Percentiles rank a stretch among this genome's conserved stretches.
Conservation (phyloP, 108 stramenopile species). For the Pseudonitzschia multistriata region DNA sequence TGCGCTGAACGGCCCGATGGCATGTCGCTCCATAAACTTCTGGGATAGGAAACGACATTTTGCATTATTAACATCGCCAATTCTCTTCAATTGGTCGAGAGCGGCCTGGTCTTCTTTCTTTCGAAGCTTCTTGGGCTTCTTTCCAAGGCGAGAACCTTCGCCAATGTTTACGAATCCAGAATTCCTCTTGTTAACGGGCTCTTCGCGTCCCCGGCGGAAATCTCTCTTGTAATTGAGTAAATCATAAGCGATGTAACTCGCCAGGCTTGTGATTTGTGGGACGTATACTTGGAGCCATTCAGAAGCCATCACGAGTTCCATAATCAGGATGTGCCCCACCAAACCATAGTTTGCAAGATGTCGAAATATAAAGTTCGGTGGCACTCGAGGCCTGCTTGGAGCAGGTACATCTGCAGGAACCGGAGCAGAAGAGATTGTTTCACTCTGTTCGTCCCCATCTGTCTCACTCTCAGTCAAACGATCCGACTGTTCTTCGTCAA, state of each 20-base stretch:
- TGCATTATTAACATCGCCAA: constrained; percentile 54
- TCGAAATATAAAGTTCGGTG: constrained; percentile 73
- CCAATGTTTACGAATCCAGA: constrained; percentile 33
- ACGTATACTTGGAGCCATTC: constrained; percentile 61
- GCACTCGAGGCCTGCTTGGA: constrained; percentile 3
- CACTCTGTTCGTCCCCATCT: not conserved
- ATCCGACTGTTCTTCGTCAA: not conserved
- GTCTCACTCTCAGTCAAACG: not conserved
- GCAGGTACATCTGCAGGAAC: not conserved
- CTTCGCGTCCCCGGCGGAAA: not conserved
- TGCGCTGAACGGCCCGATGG: constrained; percentile 44
- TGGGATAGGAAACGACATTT: constrained; percentile 59
- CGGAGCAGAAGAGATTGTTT: not conserved
- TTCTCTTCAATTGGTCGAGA: constrained; percentile 41
- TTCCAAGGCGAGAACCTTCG: constrained; percentile 30
- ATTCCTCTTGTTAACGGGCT: constrained; percentile 9
- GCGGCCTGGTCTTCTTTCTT: constrained; percentile 55
- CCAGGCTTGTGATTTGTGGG: constrained; percentile 36
- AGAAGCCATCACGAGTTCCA: constrained; percentile 40
- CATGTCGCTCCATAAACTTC: constrained; percentile 60
- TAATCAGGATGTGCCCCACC: constrained; percentile 55
- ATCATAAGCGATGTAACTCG: constrained; percentile 23
- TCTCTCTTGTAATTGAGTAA: constrained; percentile 6
- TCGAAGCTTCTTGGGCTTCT: constrained; percentile 27
- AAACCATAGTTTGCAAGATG: constrained; percentile 57